Percentiles rank a stretch among this genome's conserved stretches.
These are phyloP conservation scores for Elaeagnus macrophylla DNA, from an alignment of 306 rosid species.

Conservation along the genomic window DNA sequence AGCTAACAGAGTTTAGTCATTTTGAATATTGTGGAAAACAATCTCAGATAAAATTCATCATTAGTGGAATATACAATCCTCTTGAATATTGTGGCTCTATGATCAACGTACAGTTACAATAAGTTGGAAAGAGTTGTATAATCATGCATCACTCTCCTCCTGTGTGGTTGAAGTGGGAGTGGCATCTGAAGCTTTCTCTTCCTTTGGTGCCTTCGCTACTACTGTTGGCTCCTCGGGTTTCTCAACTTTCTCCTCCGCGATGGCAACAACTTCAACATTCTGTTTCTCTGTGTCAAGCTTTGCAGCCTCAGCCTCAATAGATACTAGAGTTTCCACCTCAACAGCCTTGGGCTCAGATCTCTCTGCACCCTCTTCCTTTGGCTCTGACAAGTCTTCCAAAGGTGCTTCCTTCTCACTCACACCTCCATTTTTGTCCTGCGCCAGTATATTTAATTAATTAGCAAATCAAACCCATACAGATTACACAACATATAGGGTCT, in stretches of 20 bases:
- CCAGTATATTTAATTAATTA: not conserved
- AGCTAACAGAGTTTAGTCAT: too few species aligned
- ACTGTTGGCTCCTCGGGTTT: not conserved
- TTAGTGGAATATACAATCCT: too few species aligned
- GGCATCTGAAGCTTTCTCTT: too few species aligned
- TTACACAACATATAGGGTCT: too few species aligned
- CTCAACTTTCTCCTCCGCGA: constrained; percentile 3
- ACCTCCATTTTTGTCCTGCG: constrained; percentile 26
- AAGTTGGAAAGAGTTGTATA: too few species aligned
- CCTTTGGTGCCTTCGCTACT: too few species aligned
- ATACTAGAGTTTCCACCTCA: constrained; percentile 3
- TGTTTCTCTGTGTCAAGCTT: not conserved
- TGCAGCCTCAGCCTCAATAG: constrained; percentile 13
- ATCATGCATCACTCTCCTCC: too few species aligned
- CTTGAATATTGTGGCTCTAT: too few species aligned
- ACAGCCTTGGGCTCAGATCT: constrained; percentile 2
- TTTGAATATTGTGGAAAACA: too few species aligned
- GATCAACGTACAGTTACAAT: too few species aligned
- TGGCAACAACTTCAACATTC: constrained; percentile 13
- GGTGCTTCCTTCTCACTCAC: constrained; percentile 32
- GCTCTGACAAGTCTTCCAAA: constrained; percentile 25
- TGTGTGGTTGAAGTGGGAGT: too few species aligned
- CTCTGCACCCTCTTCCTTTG: constrained; percentile 18
- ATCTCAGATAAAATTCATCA: too few species aligned
- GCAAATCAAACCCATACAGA: not conserved